phyloP scores from a whole-genome alignment of 2,329 filamentous ascomycete species.

The Sarocladiaceae sp. region DNA sequence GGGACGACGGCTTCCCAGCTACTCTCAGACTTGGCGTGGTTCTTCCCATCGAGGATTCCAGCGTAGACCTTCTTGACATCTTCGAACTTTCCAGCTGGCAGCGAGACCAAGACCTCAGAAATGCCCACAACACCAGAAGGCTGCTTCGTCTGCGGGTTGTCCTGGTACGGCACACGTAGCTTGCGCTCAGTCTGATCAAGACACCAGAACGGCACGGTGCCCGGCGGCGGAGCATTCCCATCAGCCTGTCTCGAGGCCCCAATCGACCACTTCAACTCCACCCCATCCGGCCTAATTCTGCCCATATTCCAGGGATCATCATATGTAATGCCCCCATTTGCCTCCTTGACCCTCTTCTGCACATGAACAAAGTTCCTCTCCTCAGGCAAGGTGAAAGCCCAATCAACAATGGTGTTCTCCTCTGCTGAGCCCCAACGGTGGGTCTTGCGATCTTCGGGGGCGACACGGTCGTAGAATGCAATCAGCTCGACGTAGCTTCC shows the following conservation, averaged over 20 bases:
- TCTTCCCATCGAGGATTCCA: neutral
- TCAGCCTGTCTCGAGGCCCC: slow-evolving; percentile 29
- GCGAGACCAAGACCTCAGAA: slow-evolving; percentile 34
- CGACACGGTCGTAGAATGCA: slow-evolving; percentile 48
- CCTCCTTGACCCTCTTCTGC: slow-evolving; percentile 29
- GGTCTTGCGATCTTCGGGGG: slow-evolving; percentile 31
- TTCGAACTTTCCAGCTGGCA: slow-evolving; percentile 15
- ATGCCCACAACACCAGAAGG: slow-evolving; percentile 48
- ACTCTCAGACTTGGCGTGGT: neutral
- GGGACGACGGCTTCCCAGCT: slow-evolving; percentile 3
- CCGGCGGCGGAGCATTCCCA: slow-evolving; percentile 30
- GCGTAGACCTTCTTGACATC: neutral
- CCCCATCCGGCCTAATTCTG: slow-evolving; percentile 49
- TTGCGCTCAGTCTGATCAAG: slow-evolving; percentile 55
- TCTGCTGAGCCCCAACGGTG: slow-evolving; percentile 57
- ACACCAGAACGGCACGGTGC: slow-evolving; percentile 60
- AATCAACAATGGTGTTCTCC: slow-evolving; percentile 53
- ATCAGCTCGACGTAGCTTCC: slow-evolving; percentile 66
- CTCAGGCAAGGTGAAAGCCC: slow-evolving; percentile 47
- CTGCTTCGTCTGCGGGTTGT: slow-evolving; percentile 34
- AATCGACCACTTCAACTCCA: slow-evolving; percentile 55
- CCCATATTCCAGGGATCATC: slow-evolving; percentile 46
- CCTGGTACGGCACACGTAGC: slow-evolving; percentile 47
- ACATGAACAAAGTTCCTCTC: slow-evolving; percentile 32
- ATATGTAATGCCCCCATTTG: slow-evolving; percentile 37